phyloP scores from a whole-genome alignment of 441 rosid genomes.

The Erodium moschatum region DNA sequence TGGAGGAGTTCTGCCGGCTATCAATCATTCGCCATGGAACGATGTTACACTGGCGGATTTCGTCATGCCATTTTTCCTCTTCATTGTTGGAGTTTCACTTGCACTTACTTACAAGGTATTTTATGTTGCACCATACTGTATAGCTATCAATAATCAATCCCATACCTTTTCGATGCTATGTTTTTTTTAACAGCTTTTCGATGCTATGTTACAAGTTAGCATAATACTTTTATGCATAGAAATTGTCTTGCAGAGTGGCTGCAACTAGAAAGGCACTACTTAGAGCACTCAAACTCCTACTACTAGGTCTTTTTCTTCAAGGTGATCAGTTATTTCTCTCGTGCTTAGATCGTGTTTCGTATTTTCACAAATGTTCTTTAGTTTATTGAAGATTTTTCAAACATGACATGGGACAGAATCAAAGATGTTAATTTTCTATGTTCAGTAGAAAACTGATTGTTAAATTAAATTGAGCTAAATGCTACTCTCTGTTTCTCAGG shows the following conservation, averaged over 20 bases:
- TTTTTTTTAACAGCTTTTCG: no score
- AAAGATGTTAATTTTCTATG: neutral
- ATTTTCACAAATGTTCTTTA: neutral
- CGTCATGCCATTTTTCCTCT: conserved; percentile 88
- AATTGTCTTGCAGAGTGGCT: conserved; percentile 35
- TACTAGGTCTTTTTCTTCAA: conserved; percentile 70
- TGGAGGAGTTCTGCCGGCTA: conserved; percentile 60
- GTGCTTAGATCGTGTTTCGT: neutral
- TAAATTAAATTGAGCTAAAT: neutral
- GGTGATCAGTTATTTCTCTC: conserved; percentile 27
- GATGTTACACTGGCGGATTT: conserved; percentile 78
- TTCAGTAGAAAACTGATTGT: neutral
- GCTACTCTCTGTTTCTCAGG: conserved; percentile 33
- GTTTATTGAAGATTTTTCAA: neutral
- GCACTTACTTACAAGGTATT: conserved; percentile 68
- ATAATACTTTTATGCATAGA: conserved; percentile 31
- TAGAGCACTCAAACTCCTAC: conserved; percentile 49
- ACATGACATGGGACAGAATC: neutral
- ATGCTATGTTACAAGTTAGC: neutral
- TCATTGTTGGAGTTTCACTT: conserved; percentile 76
- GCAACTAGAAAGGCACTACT: conserved; percentile 59
- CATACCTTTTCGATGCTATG: neutral
- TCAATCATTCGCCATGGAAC: conserved; percentile 88
- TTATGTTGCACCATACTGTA: conserved; percentile 2
- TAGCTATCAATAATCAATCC: neutral